Conservation (phyloP, 768 basidiomycete species). For the Crassisporium funariophilum region DNA sequence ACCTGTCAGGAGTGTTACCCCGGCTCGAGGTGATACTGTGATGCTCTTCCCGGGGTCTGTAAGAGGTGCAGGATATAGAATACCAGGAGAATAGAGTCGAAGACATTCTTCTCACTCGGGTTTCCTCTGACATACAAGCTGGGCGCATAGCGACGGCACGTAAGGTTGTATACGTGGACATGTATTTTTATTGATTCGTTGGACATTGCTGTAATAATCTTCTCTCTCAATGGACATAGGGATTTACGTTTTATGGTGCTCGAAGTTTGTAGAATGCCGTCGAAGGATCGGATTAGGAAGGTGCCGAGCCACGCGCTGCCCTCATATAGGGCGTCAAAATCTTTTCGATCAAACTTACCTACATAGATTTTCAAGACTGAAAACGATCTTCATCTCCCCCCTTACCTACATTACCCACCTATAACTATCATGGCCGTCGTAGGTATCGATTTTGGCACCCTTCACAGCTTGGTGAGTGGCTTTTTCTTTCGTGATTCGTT, state of each 20-base stretch:
- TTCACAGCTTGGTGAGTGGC: constrained; percentile 86
- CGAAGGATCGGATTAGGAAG: constrained; percentile 11
- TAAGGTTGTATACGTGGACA: no score
- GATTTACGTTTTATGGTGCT: constrained; percentile 2
- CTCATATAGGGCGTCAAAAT: constrained; percentile 17
- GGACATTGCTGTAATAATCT: no score
- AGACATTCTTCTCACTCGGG: no score
- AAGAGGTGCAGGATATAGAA: constrained; percentile 37
- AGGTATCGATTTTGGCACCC: constrained; percentile 90
- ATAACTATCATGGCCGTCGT: constrained; percentile 79
- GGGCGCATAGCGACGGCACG: no score
- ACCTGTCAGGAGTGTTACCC: constrained; percentile 11
- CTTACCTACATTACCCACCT: constrained; percentile 16
- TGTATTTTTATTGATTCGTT: no score
- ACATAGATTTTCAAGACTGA: constrained; percentile 3
- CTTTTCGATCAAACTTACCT: constrained; percentile 11
- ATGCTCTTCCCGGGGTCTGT: constrained; percentile 39
- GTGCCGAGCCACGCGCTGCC: constrained; percentile 9
- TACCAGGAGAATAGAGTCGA: no score
- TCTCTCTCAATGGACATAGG: no score
- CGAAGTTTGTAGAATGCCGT: constrained; percentile 9
- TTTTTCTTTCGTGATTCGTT: constrained; percentile 10
- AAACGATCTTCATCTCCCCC: constrained; percentile 7
- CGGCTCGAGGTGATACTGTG: constrained; percentile 25
- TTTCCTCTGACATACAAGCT: no score